Evolutionary conservation across 768 basidiomycete genomes (phyloP).

Genomic region (Suillus subluteus): DNA sequence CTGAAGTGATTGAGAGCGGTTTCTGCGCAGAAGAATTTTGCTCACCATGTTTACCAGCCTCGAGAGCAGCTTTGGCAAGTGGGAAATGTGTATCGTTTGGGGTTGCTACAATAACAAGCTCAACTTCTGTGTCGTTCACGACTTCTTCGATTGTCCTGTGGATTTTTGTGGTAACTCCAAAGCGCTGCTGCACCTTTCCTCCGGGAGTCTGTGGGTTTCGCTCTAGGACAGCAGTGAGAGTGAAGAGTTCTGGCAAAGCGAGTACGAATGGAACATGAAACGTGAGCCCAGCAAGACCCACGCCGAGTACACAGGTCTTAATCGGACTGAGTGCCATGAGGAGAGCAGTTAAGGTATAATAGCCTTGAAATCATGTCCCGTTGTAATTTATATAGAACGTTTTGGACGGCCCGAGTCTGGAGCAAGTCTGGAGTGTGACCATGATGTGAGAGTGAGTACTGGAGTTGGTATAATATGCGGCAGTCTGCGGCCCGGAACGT

Average conservation of each 20-base stretch:
- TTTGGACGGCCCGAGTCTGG: slow-evolving; percentile 12
- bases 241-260: slow-evolving; percentile 70
- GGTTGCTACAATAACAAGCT: slow-evolving; percentile 69
- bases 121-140: slow-evolving; percentile 62
- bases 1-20: slow-evolving; percentile 35
- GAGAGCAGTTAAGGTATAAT: background rate
- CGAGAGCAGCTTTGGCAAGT: slow-evolving; percentile 64
- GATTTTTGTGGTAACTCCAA: slow-evolving; percentile 60
- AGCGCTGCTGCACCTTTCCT: slow-evolving; percentile 68
- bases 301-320: slow-evolving; percentile 72
- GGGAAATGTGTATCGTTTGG: slow-evolving; percentile 76
- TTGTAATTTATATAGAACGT: slow-evolving; percentile 11
- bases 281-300: slow-evolving; percentile 74
- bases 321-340: slow-evolving; percentile 48
- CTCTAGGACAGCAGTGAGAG: slow-evolving; percentile 74
- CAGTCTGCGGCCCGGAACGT: background rate
- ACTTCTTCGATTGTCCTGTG: slow-evolving; percentile 64
- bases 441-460: slow-evolving; percentile 11
- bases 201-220: slow-evolving; percentile 63
- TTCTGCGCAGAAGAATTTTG: slow-evolving; percentile 3
- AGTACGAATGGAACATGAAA: slow-evolving; percentile 85
- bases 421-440: slow-evolving; percentile 7
- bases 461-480: background rate
- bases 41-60: slow-evolving; percentile 76
- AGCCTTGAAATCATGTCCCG: background rate